A percentile compares a stretch with the other conserved stretches of the same genome.
Conservation (phyloP, 495 filamentous ascomycete genomes). For the Talaromyces liani region DNA sequence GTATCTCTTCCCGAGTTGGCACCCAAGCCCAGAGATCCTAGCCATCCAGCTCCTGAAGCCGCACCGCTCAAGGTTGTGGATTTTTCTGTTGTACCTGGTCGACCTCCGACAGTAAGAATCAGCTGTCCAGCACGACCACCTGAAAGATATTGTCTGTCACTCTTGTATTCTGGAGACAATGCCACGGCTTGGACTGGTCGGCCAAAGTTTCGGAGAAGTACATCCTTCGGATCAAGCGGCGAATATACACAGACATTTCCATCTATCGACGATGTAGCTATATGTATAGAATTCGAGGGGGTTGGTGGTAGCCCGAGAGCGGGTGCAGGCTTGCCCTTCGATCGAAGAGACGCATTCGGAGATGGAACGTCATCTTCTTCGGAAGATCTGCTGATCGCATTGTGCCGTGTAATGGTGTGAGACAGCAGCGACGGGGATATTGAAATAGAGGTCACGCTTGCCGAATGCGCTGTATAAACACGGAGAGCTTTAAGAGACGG, state of each 20-base stretch:
- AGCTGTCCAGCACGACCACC: constrained; percentile 85
- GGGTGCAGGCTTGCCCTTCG: constrained; percentile 37
- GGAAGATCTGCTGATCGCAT: constrained; percentile 36
- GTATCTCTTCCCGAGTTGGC: constrained; percentile 75
- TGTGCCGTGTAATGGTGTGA: constrained; percentile 49
- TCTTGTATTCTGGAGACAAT: constrained; percentile 86
- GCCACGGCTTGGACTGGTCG: constrained; percentile 85
- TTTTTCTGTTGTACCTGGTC: constrained; percentile 65
- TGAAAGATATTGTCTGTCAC: constrained; percentile 77
- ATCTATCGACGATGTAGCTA: constrained; percentile 90
- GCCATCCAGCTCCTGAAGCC: constrained; percentile 83
- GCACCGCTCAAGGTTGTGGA: constrained; percentile 75
- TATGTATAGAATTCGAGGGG: constrained; percentile 81
- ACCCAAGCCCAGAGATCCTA: constrained; percentile 75
- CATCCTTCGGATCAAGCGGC: constrained; percentile 70
- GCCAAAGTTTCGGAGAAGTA: constrained; percentile 85
- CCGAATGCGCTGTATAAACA: constrained; percentile 84
- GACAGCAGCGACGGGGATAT: constrained; percentile 86
- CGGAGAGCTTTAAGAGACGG: constrained; percentile 72
- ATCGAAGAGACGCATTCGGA: constrained; percentile 31
- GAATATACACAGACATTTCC: constrained; percentile 89
- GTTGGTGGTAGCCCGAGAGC: constrained; percentile 46
- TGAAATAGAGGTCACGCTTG: constrained; percentile 81
- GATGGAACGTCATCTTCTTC: constrained; percentile 41
- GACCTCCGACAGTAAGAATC: constrained; percentile 79